Base-by-base conservation (phyloP, 768 basidiomycete species). In the Daedaleopsis sinensis region DNA sequence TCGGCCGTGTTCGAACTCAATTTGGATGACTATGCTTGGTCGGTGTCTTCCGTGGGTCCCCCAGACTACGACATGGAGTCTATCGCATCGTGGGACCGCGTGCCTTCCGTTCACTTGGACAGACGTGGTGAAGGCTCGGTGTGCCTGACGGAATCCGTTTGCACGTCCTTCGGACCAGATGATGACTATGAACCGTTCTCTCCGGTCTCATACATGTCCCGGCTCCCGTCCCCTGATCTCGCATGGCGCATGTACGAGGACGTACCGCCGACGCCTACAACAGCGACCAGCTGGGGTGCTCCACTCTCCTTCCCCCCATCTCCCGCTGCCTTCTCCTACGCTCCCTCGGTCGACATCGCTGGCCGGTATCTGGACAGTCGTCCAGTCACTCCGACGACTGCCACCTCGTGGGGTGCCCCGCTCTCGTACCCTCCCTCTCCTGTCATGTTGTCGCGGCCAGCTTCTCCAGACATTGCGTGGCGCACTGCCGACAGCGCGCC, bases 21-120 rank as follows among this genome's bases (percentile, higher is more conserved):
- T 63, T 72, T 88, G 32, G 84, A 84, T 46, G 89, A 91, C 64
- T 92, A 82, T 67, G 69, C 79, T 10, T 92, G 89, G 86, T 89
- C 89, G 10, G 78, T 84, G 24, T 86, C 88, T 9, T 90, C 90
- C 8, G 72, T 73, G 2, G 90, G 90, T n/a, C 90, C 90, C 21
- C 75, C 74, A 6, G 72, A 73, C 13, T 70, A 72, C 36, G 78
- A 79, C 47, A 70, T 75, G 13, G 70, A 77, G 36, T 81, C 80
- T 3, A 71, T 76, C 12, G 54, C 72, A 8, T 76, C 78, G 11
- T 77, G 73, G 62, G 73, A 73, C 60, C 74, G 74, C 44, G 68
- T 79, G 39, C 78, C 77, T 23, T 90, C 88, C 12, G 73, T 89
- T 15, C 84, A 87, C 68, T 66, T 89, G 36, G 84, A 81, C 21